A percentile compares a stretch with the other conserved stretches of the same genome.
Conservation (phyloP, 495 filamentous ascomycete species). For the Lasiosphaeris hirsuta region DNA sequence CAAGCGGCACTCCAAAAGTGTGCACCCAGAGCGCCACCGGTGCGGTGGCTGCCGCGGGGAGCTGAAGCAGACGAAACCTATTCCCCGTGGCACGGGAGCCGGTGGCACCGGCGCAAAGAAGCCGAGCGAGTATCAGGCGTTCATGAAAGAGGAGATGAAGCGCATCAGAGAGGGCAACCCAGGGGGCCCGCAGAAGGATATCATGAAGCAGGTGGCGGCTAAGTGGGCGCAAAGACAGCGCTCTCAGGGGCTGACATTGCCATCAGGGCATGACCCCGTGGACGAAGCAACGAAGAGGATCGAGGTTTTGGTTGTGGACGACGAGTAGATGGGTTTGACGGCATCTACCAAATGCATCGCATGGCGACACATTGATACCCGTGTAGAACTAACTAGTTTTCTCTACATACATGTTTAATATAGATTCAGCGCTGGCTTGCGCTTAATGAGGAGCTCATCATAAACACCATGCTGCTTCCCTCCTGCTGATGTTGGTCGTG, state of each 20-base stretch:
- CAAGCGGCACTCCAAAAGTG: constrained; percentile 78
- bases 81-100: constrained; percentile 48
- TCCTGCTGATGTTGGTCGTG: too few species aligned
- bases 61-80: constrained; percentile 76
- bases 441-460: constrained; percentile 7
- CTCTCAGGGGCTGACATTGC: not conserved
- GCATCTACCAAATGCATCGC: not conserved
- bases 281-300: not conserved
- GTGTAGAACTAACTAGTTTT: not conserved
- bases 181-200: constrained; percentile 53
- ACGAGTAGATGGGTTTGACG: not conserved
- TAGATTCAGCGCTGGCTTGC: not conserved
- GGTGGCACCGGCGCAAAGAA: not conserved
- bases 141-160: constrained; percentile 63
- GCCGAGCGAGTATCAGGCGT: constrained; percentile 59
- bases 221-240: constrained; percentile 37
- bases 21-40: constrained; percentile 59
- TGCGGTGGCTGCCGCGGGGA: constrained; percentile 68
- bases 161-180: constrained; percentile 52
- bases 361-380: not conserved
- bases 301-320: constrained; percentile 6
- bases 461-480: not conserved
- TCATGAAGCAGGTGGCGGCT: constrained; percentile 58
- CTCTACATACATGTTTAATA: constrained; percentile 5
- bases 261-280: not conserved